Base-by-base conservation (phyloP, 768 basidiomycete species). In the Pleurotus pulmonarius region DNA sequence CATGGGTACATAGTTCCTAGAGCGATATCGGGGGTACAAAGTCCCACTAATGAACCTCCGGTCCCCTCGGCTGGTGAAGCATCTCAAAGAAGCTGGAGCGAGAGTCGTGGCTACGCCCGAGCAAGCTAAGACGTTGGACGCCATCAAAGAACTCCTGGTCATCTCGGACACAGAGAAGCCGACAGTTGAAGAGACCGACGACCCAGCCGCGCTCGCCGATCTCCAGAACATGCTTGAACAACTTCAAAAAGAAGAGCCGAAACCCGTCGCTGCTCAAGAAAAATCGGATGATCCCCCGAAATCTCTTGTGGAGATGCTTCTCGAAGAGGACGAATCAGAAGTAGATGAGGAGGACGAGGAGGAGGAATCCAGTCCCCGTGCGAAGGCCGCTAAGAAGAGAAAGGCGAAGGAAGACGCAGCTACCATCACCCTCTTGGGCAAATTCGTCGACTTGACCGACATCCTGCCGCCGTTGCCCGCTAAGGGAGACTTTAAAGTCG, bases 401-500 rank as follows among this genome's bases (percentile, higher is more conserved):
- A 44, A 58, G 58, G 61, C 63, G 58, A 71, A 63, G 53, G 63
- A 58, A 22, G 67, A 68, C 18, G 57, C 63, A 12, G 67, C 61
- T 41, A 55, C 56, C 16, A 58, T 63, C 26, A 63, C 66, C 56
- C 61, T 77, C 25, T 60, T 69, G 63, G 76, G 78, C 73, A 85
- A 83, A 75, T 94, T 93, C 67, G 81, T 97, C 54, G 77, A 83
- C 61, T 70, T 98, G 44, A 70, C 75, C 29, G 87, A 91, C 62
- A 61, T 95, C 61, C 69, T 98, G 16, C 94, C 94, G 0, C 87
- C 86, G 0, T 69, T 94, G 18, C 96, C 96, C 0, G 67, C 82
- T 70, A 92, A 91, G 74, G 96, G 96, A 55, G 75, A 76, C 56
- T 97, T 98, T 68, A 82, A 91, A 61, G 92, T 98, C 59, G 77